Conservation (phyloP, 2,329 filamentous ascomycete genomes). For the Xylogone sp. region DNA sequence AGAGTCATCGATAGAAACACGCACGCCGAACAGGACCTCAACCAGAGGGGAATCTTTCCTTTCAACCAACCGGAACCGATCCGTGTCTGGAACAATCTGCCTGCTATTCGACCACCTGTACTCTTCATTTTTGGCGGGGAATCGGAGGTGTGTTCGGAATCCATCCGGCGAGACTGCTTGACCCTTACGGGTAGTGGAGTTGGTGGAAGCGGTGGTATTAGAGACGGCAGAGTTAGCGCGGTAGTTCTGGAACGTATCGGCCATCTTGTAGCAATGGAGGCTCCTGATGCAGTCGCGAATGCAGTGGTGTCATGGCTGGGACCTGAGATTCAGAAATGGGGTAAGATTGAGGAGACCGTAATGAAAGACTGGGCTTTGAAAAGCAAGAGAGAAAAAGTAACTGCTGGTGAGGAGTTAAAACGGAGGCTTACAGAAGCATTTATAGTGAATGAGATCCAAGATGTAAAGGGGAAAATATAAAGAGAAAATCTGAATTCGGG, state of each 20-base stretch:
- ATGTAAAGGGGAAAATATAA: too few species aligned
- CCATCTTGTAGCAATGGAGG: slow-evolving; percentile 84
- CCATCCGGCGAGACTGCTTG: background rate
- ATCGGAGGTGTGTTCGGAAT: background rate
- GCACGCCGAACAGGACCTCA: background rate
- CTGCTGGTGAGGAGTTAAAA: too few species aligned
- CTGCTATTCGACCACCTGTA: background rate
- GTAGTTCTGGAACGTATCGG: slow-evolving; percentile 64
- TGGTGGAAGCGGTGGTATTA: slow-evolving; percentile 12
- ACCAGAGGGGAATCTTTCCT: background rate
- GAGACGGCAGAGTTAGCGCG: slow-evolving; percentile 63
- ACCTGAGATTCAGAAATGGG: too few species aligned
- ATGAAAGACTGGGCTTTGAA: too few species aligned
- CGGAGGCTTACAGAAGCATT: too few species aligned
- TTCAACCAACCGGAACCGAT: background rate
- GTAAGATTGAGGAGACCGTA: too few species aligned
- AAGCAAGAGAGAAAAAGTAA: too few species aligned
- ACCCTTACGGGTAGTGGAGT: background rate
- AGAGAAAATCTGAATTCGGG: too few species aligned
- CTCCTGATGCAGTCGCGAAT: too few species aligned
- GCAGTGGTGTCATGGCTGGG: too few species aligned
- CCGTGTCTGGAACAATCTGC: background rate
- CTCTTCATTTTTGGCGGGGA: background rate
- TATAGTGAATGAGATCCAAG: too few species aligned
- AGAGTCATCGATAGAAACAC: background rate